Evolutionary conservation across 2,329 filamentous ascomycete species (phyloP), one percentile per base, ranked within the genome.

Genomic region (Bimuria novae-zelandiae): DNA sequence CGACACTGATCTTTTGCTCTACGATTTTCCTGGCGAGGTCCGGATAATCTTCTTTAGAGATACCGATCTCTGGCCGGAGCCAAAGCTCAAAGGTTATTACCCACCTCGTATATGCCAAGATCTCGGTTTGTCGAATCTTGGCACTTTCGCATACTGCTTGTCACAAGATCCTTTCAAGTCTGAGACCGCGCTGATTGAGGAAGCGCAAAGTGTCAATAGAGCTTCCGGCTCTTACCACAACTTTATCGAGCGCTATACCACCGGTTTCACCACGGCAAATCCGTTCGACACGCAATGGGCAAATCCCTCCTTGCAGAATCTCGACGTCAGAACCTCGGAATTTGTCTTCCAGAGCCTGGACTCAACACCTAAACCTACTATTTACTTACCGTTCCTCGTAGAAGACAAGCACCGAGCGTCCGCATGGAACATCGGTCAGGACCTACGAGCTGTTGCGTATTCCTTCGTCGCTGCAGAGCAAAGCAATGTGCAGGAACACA

Each of bases 1-100:
- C n/a, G 93, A 97, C 65, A 95, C 92, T 0, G 93, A 97, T 67
- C 79, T 97, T 7, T 77, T 96, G 0, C 80, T 93, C 0, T 87
- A 92, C 67, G 82, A 90, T 52, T 79, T 93, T 7, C 87, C 86
- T 0, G 43, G 67, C 0, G 58, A 80, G 1, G 88, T 88, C 0
- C 77, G 79, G 1, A 84, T 96, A 0, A 77, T 86, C 0, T 87
- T 93, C 51, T 82, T 96, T 25, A 79, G 82, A 51, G 87, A 90
- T 42, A 71, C 93, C 1, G 79, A 83, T 29, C 30, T 56, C 8
- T 55, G 71, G 6, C 50, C 66, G 12, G 68, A 67, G 2, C 53
- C 72, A 48, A 61, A 68, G 48, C 67, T 74, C 54, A 69, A 75
- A 61, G 51, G 52, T 54, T 79, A 77, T 45, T 72, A 75, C 54